Evolutionary conservation across 352 stramenopile species (phyloP), one percentile per base, ranked within the genome.

Genomic region (Pythium sp.): DNA sequence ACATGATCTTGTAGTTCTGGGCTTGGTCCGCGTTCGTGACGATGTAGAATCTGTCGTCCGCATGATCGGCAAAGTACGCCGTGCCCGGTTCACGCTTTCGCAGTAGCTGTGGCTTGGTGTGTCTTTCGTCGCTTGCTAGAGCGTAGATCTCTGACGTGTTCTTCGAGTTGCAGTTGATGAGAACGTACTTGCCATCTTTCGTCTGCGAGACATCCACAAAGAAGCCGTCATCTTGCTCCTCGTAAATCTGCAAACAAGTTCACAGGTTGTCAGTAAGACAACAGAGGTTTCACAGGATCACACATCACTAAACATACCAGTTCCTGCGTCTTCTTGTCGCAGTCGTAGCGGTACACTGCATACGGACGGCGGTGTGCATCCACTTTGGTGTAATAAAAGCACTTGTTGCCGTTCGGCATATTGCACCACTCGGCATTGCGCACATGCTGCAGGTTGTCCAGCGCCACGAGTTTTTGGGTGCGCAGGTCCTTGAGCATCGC

Each of bases 111-210:
- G 81, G 82, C 26, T 38, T 46, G 0, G 77, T 77, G 2, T 69
- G 22, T 9, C 60, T 38, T 30, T 81, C 38, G 20, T 75, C 49
- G 15, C 71, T 71, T 28, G 76, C 62, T 15, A 87, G 62, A 11
- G 81, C 82, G 60, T 90, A 79, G 54, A 96, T 94, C 73, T 97
- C 86, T n/a, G 89, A 96, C 55, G 78, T 82, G 57, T 81, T 84
- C 74, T 96, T 96, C 3, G 84, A 93, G 74, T 97, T 96, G 77
- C 81, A 92, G 66, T 95, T 96, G 63, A 96, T 91, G 22, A 95
- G 71, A 47, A 97, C 77, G 47, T 88, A 94, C 14, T 67, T 55
- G 55, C 72, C 78, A 77, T 96, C 90, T 60, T 97, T 97, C 1
- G 87, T 95, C 26, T 82, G 81, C 12, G 86, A 90, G 8, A 96